Evolutionary conservation across 2,329 filamentous ascomycete species (phyloP).

Genomic region (Ophiosphaerella korrae): DNA sequence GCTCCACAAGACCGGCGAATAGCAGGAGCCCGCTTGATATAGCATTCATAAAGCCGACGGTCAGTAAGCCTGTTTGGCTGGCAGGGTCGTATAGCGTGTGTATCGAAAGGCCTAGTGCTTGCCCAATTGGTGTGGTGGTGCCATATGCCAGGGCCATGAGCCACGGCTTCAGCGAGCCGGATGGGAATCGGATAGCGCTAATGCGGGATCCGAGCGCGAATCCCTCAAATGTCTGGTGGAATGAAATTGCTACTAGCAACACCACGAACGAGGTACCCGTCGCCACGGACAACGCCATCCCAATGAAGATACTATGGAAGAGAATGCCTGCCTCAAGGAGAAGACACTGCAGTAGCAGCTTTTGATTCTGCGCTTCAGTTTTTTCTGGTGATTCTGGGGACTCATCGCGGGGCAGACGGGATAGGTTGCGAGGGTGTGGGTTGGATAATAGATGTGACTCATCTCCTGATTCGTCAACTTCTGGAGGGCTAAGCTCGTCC

Average conservation of each 20-base stretch:
- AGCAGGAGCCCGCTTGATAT: conserved; percentile 55
- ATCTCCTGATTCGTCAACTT: conserved; percentile 33
- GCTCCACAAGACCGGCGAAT: conserved; percentile 57
- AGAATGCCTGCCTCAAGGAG: conserved; percentile 78
- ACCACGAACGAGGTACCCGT: conserved; percentile 68
- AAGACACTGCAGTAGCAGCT: conserved; percentile 73
- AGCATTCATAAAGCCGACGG: conserved; percentile 58
- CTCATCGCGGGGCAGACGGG: conserved; percentile 11
- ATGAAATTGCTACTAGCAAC: conserved; percentile 70
- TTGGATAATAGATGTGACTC: conserved; percentile 39
- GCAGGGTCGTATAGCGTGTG: conserved; percentile 58
- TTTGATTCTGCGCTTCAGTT: conserved; percentile 58
- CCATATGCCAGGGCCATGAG: conserved; percentile 68
- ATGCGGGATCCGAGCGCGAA: conserved; percentile 74
- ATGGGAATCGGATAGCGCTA: conserved; percentile 71
- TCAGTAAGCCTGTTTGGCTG: conserved; percentile 54
- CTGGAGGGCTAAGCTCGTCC: conserved; percentile 41
- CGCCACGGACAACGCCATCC: conserved; percentile 73
- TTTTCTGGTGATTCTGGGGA: conserved; percentile 29
- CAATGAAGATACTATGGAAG: conserved; percentile 78
- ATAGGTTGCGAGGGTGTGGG: conserved; percentile 24
- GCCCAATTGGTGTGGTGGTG: conserved; percentile 59
- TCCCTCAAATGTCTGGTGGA: conserved; percentile 74
- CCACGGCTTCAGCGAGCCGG: conserved; percentile 75
- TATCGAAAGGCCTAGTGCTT: conserved; percentile 56